Evolutionary conservation across 495 filamentous ascomycete genomes (phyloP).

Genomic region (Lasiosphaeria hispida): DNA sequence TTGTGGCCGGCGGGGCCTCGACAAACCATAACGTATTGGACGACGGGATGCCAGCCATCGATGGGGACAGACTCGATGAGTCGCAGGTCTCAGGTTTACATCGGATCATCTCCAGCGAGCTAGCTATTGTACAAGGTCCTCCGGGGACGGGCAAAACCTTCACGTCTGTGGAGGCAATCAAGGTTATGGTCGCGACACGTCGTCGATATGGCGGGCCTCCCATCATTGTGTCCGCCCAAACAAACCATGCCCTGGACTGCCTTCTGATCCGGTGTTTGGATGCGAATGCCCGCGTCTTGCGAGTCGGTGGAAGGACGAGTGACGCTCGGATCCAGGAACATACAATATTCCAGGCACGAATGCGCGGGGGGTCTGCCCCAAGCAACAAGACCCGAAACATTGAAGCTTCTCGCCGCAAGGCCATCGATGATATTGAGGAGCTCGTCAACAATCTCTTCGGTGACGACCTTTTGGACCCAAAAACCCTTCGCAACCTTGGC

Average conservation of each 20-base stretch:
- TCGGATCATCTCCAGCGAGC: conserved; percentile 65
- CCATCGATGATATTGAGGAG: conserved; percentile 37
- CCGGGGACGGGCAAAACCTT: conserved; percentile 90
- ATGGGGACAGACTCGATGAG: conserved; percentile 53
- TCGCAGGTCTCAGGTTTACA: conserved; percentile 68
- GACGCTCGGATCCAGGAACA: conserved; percentile 62
- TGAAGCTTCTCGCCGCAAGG: conserved; percentile 25
- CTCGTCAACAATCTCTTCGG: conserved; percentile 51
- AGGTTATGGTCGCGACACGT: conserved; percentile 60
- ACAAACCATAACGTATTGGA: conserved; percentile 18
- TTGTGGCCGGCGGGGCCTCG: conserved; percentile 16
- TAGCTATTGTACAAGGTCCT: conserved; percentile 86
- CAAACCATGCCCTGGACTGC: conserved; percentile 93
- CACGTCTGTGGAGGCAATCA: conserved; percentile 69
- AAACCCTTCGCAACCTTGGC: conserved; percentile 45
- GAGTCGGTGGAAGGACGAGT: conserved; percentile 72
- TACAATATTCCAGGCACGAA: conserved; percentile 63
- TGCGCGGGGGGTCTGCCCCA: conserved; percentile 9
- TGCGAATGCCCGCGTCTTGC: conserved; percentile 66
- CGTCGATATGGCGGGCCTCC: conserved; percentile 25
- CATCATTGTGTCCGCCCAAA: conserved; percentile 79
- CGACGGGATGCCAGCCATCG: conserved; percentile 20
- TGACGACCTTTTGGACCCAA: conserved; percentile 46
- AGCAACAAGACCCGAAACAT: conserved; percentile 25
- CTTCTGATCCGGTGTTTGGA: conserved; percentile 64